These are phyloP conservation scores for Senna siamea DNA, from an alignment of 306 rosid species.

Conservation along the genomic window DNA sequence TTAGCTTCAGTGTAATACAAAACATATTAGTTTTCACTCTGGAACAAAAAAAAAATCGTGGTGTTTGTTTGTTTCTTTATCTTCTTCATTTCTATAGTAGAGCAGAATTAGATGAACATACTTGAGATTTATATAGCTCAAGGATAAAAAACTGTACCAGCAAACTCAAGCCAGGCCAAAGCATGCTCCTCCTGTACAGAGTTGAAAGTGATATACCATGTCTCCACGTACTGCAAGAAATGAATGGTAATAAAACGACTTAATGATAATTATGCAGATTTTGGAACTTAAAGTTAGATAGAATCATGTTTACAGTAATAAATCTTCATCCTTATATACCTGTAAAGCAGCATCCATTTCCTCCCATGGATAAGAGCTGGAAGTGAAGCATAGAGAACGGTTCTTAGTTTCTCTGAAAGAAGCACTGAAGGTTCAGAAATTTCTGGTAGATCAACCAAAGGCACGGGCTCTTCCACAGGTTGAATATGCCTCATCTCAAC, in stretches of 20 bases:
- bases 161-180: conserved; percentile 90
- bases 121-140: conserved; percentile 23
- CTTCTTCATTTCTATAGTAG: not conserved
- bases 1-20: not conserved
- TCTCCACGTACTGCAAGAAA: conserved; percentile 79
- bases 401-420: conserved; percentile 61
- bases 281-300: conserved; percentile 10
- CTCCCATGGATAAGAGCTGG: conserved; percentile 90
- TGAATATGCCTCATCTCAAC: conserved; percentile 64
- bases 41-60: not conserved
- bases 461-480: conserved; percentile 46
- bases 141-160: conserved; percentile 59
- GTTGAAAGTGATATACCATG: conserved; percentile 90
- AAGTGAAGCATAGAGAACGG: conserved; percentile 69
- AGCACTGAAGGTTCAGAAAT: conserved; percentile 82
- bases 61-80: not conserved
- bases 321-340: conserved; percentile 51
- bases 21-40: not conserved
- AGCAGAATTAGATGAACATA: conserved; percentile 19
- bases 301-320: not conserved
- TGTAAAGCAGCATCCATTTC: conserved; percentile 85
- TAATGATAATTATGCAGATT: not conserved
- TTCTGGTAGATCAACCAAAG: conserved; percentile 54
- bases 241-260: not conserved
- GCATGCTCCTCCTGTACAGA: conserved; percentile 80